Percentiles rank a stretch among this genome's conserved stretches.
These are phyloP conservation scores for Malassezia brasiliensis DNA, from an alignment of 1,284 basidiomycete genomes.

Conservation along the genomic window DNA sequence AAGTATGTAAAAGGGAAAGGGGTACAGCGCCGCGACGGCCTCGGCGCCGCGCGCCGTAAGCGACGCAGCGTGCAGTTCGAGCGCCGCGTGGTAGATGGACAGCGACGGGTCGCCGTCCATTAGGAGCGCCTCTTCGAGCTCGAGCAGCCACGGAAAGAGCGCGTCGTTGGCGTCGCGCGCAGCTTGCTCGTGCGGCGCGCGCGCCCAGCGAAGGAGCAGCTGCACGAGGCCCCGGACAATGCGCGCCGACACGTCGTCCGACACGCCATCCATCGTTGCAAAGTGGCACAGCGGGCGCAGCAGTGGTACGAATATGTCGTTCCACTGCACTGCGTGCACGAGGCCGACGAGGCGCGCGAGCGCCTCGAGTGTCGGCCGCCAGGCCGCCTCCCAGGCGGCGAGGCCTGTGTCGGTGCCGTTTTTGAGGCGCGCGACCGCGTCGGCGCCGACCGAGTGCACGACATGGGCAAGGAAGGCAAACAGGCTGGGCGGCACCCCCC, in stretches of 20 bases:
- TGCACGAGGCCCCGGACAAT: constrained; percentile 5
- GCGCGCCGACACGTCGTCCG: constrained; percentile 8
- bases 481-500: background rate
- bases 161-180: background rate
- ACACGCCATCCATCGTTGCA: constrained; percentile 16
- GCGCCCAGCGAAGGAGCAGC: background rate
- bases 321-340: constrained; percentile 3
- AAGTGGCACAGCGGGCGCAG: constrained; percentile 14
- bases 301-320: background rate
- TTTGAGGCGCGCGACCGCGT: background rate
- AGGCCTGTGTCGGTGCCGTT: background rate
- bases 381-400: constrained; percentile 7
- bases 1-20: constrained; percentile 13
- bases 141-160: constrained; percentile 4
- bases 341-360: background rate
- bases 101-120: constrained; percentile 12
- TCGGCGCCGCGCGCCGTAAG: background rate
- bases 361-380: constrained; percentile 5
- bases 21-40: background rate
- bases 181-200: background rate
- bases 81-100: constrained; percentile 7
- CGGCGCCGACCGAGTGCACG: constrained; percentile 12
- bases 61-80: background rate
- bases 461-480: constrained; percentile 14
- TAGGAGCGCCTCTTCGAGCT: constrained; percentile 13